Percentiles rank a stretch among this genome's conserved stretches.
Conservation (phyloP, 1,284 basidiomycete species). For the Apiotrichum domesticum region DNA sequence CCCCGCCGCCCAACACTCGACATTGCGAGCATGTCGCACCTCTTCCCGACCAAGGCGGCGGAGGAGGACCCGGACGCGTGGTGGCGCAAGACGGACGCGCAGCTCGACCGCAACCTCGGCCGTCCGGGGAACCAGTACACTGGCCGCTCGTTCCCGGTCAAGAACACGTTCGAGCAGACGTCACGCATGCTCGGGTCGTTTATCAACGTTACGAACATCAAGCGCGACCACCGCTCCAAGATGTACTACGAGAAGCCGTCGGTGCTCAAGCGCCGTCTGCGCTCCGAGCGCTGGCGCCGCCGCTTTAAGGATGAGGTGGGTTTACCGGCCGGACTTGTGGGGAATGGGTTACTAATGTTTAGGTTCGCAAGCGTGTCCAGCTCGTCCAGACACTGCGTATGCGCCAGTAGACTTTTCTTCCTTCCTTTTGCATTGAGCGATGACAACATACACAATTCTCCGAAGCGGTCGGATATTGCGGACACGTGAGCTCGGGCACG, state of each 20-base stretch:
- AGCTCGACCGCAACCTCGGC: slow-evolving; percentile 2
- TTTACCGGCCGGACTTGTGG: neutral
- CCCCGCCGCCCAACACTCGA: neutral
- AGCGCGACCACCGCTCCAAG: slow-evolving; percentile 20
- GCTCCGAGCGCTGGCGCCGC: slow-evolving; percentile 32
- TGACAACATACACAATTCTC: neutral
- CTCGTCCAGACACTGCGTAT: slow-evolving; percentile 12
- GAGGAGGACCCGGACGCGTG: slow-evolving; percentile 15
- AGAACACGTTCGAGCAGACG: slow-evolving; percentile 13
- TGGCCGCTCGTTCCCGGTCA: slow-evolving; percentile 14
- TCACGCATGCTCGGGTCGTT: slow-evolving; percentile 1
- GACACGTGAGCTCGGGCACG: no score
- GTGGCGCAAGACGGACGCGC: slow-evolving; percentile 9
- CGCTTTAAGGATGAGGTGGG: slow-evolving; percentile 43
- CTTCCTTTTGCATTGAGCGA: slow-evolving; percentile 1
- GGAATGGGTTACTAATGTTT: neutral
- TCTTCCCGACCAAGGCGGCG: neutral
- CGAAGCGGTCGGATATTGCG: neutral
- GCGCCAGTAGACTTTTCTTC: slow-evolving; percentile 10
- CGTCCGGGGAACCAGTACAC: slow-evolving; percentile 23
- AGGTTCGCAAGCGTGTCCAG: slow-evolving; percentile 16
- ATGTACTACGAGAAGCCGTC: slow-evolving; percentile 38
- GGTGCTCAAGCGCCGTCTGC: slow-evolving; percentile 29
- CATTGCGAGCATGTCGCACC: neutral
- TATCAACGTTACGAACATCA: neutral